Evolutionary conservation across 345 rosid species (phyloP), one percentile per base, ranked within the genome.

Genomic region (Euclidium syriacum): DNA sequence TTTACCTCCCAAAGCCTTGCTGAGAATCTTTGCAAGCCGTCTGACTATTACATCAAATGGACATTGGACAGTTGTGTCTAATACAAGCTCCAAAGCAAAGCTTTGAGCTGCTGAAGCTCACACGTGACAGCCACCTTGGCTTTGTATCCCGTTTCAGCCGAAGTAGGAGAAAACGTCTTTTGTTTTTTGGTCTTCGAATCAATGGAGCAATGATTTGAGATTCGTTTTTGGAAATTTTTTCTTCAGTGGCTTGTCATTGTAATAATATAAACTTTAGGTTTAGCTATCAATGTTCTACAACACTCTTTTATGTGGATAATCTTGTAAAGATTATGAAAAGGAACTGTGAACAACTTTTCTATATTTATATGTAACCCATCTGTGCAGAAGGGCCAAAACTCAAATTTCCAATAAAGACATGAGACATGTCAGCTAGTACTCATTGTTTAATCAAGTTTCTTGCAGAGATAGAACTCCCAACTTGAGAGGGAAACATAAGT

Each of bases 361-460:
- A 52, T 69, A 52, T 52, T 25, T 46, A 33, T 52, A 34, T 42
- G 1, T 17, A 34, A 12, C 0, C 30, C 32, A 38, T 47, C 3
- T 19, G 14, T n/a, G 12, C 49, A 56, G 35, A 67, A 29, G 27
- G 16, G 11, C 11, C 20, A 67, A 35, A 51, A 20, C 54, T 42
- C 53, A 9, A 17, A 33, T 50, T 51, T 23, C 8, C 54, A 32
- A 23, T 22, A 4, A 17, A 35, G 35, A 52, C 26, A 35, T 18
- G 41, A 44, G 73, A 69, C 74, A 54, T 35, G 22, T 22, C 51
- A 70, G 62, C 74, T 54, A 62, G 62, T 12, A 36, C 33, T 20
- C 68, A 53, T 38, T 61, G 44, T 61, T 44, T n/a, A 38, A 47
- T 40, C n/a, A 54, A 38, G 66, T 68, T 24, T 60, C 74, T 70